Percentiles rank a stretch among this genome's conserved stretches.
Conservation (phyloP, 257 asterid genomes). For the Knoxia roxburghii region DNA sequence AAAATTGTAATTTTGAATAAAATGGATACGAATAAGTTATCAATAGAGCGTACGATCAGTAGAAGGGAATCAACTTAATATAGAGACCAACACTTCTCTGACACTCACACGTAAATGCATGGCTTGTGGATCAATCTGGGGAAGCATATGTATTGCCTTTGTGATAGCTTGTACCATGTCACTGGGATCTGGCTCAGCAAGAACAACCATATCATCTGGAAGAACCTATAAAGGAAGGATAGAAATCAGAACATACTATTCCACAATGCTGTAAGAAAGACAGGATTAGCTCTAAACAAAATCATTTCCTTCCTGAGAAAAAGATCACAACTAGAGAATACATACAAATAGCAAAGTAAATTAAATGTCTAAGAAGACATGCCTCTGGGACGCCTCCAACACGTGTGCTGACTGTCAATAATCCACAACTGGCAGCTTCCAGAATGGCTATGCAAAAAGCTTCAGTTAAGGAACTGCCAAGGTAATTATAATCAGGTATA, state of each 20-base stretch:
- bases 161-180: conserved; percentile 86
- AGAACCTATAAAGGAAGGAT: conserved; percentile 54
- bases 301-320: neutral
- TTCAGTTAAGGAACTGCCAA: conserved; percentile 86
- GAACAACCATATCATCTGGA: conserved; percentile 94
- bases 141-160: conserved; percentile 75
- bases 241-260: conserved; percentile 11
- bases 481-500: conserved; percentile 21
- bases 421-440: conserved; percentile 98
- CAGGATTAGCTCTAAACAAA: neutral
- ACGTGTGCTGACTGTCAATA: conserved; percentile 95
- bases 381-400: conserved; percentile 99
- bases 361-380: conserved; percentile 31
- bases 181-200: conserved; percentile 81
- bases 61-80: neutral
- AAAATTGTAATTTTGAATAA: neutral
- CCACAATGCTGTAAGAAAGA: conserved; percentile 12
- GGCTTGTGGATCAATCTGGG: conserved; percentile 77
- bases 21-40: too few relatives aligned
- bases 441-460: conserved; percentile 95
- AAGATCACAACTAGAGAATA: conserved; percentile 14
- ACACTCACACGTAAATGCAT: conserved; percentile 83
- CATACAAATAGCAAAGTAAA: conserved; percentile 25
- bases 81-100: neutral
- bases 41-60: neutral